These are phyloP conservation scores for Saksenaea oblongispora DNA, from an alignment of 371 early-diverging fungal genomes.

Conservation along the genomic window DNA sequence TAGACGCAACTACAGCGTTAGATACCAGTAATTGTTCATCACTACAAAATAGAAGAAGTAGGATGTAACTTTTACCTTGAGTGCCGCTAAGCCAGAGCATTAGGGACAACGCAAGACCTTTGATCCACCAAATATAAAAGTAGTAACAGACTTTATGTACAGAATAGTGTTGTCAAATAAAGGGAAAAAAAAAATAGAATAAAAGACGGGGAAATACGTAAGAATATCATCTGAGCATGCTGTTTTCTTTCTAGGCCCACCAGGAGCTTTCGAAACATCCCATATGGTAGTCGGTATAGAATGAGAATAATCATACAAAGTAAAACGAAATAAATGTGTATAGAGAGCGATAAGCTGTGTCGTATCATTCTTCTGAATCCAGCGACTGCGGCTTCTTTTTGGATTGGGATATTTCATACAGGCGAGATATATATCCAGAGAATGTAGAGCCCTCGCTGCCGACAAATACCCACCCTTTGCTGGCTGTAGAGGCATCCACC, in stretches of 20 bases:
- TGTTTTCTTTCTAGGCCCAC: not conserved
- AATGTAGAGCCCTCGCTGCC: conserved; percentile 35
- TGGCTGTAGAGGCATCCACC: conserved; percentile 29
- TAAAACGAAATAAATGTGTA: not conserved
- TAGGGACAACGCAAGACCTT: too few species aligned
- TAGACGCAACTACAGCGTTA: too few species aligned
- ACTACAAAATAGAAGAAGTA: too few species aligned
- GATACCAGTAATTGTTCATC: too few species aligned
- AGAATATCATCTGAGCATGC: not conserved
- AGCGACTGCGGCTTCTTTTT: conserved; percentile 7
- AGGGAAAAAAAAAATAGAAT: not conserved
- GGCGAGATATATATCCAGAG: conserved; percentile 31
- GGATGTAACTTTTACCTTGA: too few species aligned
- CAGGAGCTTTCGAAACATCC: not conserved
- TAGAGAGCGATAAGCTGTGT: not conserved
- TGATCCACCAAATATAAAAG: too few species aligned
- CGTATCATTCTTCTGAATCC: not conserved
- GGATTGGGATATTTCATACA: conserved; percentile 33
- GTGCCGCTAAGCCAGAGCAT: too few species aligned
- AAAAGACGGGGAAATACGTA: not conserved
- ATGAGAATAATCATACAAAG: conserved; percentile 2
- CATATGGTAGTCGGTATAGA: not conserved
- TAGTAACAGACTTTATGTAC: not conserved
- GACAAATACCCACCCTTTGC: conserved; percentile 33
- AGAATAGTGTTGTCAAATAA: not conserved